These are phyloP conservation scores for Bruguiera hainesii DNA, from an alignment of 441 rosid species.

Conservation along the genomic window DNA sequence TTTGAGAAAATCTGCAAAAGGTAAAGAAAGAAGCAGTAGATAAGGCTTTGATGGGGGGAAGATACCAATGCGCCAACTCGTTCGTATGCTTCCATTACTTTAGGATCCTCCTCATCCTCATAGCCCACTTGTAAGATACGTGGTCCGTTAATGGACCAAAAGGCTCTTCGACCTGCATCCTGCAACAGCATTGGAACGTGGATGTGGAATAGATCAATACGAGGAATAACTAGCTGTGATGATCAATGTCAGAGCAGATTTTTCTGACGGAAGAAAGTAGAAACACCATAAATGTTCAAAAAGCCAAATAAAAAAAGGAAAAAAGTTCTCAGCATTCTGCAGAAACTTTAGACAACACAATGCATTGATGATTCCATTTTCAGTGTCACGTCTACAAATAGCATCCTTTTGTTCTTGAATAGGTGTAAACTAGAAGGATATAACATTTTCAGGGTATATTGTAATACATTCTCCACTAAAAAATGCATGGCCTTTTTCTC, in stretches of 20 bases:
- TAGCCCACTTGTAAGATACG: constrained; percentile 79
- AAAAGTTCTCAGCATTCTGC: not conserved
- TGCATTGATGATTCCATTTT: not conserved
- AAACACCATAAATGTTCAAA: not conserved
- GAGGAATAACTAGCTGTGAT: not conserved
- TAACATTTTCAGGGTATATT: not conserved
- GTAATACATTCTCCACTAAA: not conserved
- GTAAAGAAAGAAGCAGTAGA: not conserved
- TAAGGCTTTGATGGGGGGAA: not conserved
- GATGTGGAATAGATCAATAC: no score
- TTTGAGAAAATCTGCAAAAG: not conserved
- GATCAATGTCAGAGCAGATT: not conserved
- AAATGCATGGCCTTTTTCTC: not conserved
- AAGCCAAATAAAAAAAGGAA: not conserved
- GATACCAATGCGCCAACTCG: constrained; percentile 79
- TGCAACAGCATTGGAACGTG: constrained; percentile 20
- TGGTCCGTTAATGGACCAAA: constrained; percentile 90
- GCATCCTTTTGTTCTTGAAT: no score
- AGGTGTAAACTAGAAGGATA: not conserved
- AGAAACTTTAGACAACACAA: not conserved
- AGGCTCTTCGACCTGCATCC: constrained; percentile 88
- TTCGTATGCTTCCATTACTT: constrained; percentile 92
- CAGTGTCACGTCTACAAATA: not conserved
- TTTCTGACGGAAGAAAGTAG: not conserved
- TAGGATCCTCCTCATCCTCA: constrained; percentile 77